Evolutionary conservation across 805 yeast species (phyloP).

Genomic region (Blastobotrys attinorum): DNA sequence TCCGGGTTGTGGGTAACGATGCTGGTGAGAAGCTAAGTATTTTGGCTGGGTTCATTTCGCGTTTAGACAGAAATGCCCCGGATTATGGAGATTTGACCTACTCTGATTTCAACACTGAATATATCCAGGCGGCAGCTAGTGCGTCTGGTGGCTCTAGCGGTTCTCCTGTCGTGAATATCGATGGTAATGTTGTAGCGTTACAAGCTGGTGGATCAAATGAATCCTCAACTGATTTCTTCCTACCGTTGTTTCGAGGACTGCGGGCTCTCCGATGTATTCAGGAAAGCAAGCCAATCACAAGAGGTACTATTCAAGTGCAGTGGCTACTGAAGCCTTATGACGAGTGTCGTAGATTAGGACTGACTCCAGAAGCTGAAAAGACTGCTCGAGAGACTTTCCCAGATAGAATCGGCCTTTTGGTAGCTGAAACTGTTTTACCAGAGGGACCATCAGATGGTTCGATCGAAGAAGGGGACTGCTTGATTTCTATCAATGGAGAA

Average conservation of each 20-base stretch:
- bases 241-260: constrained; percentile 75
- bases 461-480: constrained; percentile 78
- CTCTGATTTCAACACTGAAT: constrained; percentile 89
- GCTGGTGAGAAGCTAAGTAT: constrained; percentile 92
- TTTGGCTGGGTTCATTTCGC: constrained; percentile 71
- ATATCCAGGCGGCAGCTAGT: constrained; percentile 92
- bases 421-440: constrained; percentile 74
- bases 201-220: constrained; percentile 93
- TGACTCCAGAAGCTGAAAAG: constrained; percentile 65
- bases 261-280: constrained; percentile 78
- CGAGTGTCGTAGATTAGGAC: constrained; percentile 81
- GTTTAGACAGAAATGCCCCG: constrained; percentile 90
- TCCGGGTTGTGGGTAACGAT: constrained; percentile 92
- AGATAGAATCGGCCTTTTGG: constrained; percentile 67
- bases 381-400: constrained; percentile 64
- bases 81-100: constrained; percentile 83
- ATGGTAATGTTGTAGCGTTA: constrained; percentile 81
- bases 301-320: constrained; percentile 90
- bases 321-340: constrained; percentile 85
- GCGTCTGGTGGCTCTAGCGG: constrained; percentile 97
- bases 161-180: constrained; percentile 87
- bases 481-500: constrained; percentile 62
- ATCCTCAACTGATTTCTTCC: constrained; percentile 87
- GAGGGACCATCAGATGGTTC: constrained; percentile 73
- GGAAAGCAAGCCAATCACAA: constrained; percentile 47